Evolutionary conservation across 805 yeast genomes (phyloP).

Genomic region (Starmerella apicola): DNA sequence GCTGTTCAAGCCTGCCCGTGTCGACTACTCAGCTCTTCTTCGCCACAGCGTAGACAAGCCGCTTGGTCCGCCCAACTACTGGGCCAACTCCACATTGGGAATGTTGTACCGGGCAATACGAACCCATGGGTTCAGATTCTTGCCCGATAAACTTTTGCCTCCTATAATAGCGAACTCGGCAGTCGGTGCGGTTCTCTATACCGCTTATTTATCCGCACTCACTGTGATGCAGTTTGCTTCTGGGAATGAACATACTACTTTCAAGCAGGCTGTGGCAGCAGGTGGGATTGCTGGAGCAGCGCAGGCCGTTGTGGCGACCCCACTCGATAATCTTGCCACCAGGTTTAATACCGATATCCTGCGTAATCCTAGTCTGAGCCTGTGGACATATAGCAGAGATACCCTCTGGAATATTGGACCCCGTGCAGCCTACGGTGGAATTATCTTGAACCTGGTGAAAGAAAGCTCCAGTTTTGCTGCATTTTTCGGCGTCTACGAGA

Average conservation of each 20-base stretch:
- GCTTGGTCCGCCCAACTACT: constrained; percentile 29
- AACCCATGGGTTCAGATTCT: constrained; percentile 72
- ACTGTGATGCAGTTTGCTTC: constrained; percentile 18
- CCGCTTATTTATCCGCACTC: constrained; percentile 49
- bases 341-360: constrained; percentile 68
- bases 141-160: constrained; percentile 76
- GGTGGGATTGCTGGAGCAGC: constrained; percentile 79
- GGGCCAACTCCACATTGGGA: constrained; percentile 71
- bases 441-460: constrained; percentile 60
- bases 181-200: constrained; percentile 77
- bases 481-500: constrained; percentile 70
- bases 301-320: constrained; percentile 87
- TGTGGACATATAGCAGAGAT: constrained; percentile 64
- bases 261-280: constrained; percentile 42
- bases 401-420: constrained; percentile 65
- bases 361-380: constrained; percentile 27
- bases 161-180: constrained; percentile 80
- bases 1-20: constrained; percentile 78
- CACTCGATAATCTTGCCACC: constrained; percentile 80
- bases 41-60: constrained; percentile 17
- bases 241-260: constrained; percentile 36
- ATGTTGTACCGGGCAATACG: constrained; percentile 57
- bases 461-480: constrained; percentile 74
- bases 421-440: constrained; percentile 83
- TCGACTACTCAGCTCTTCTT: constrained; percentile 52